Base-by-base conservation (phyloP, 768 basidiomycete genomes). In the Termitomyces sp. region DNA sequence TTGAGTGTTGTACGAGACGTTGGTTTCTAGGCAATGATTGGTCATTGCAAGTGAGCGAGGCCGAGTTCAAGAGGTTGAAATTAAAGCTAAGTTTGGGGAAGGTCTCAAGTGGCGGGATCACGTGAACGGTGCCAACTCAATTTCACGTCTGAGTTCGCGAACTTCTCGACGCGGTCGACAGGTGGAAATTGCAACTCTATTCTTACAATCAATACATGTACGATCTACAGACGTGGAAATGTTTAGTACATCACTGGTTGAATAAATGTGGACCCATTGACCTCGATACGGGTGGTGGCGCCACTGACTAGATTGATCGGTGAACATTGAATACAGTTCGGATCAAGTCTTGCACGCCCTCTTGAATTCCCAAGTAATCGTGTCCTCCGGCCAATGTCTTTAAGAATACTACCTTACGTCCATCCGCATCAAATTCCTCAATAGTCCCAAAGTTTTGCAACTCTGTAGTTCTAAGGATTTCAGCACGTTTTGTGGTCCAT, bases 271-370 rank as follows among this genome's bases (percentile, higher is more conserved):
- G 27, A 37, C 9, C 25, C 41, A 19, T 25, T 47, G 35, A 55
- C 54, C 45, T 55, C 31, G n/a, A 31, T 14, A 40, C 12, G 17
- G 5, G 25, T 46, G 17, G 31, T 46, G 35, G 25, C 44, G 37
- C 35, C 34, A 29, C 34, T 5, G 19, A 37, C 29, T 45, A 57
- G 34, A 19, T 16, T 27, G 34, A 37, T 40, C 53, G n/a, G 59
- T 23, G 37, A 9, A 73, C 47, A 7, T 62, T 66, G 66, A 78
- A 79, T 4, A 63, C 66, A 44, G 60, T 69, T 29, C 77, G 71
- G 47, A 86, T 82, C 38, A 82, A 74, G 66, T 90, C 90, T 59
- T 90, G 85, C 31, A 91, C 77, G 1, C 90, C 89, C 61, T 92
- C 89, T 59, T 87, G 80, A 4, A 81, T 66, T 12, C 83, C 86